Evolutionary conservation across 768 basidiomycete genomes (phyloP).

Genomic region (Lactarius sp.): DNA sequence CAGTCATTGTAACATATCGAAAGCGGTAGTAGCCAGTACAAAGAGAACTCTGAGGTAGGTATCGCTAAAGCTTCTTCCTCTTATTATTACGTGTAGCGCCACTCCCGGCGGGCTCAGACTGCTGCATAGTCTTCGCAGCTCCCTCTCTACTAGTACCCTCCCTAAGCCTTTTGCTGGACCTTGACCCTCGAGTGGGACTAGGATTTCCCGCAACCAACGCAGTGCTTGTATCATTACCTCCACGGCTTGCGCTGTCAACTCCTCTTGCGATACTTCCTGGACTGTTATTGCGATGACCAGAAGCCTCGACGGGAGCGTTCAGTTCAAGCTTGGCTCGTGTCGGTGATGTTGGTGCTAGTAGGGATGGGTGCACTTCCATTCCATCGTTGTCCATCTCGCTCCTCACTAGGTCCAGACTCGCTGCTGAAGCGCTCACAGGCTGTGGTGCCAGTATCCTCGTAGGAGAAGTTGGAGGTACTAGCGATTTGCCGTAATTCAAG

Average conservation of each 20-base stretch:
- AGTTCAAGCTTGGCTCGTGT: constrained; percentile 1
- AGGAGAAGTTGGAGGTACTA: constrained; percentile 12
- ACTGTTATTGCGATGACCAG: background rate
- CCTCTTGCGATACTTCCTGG: background rate
- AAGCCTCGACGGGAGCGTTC: background rate
- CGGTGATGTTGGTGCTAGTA: constrained; percentile 11
- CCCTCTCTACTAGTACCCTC: background rate
- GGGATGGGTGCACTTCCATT: background rate
- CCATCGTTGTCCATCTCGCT: background rate
- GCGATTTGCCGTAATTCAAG: constrained; percentile 9
- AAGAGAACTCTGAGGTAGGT: background rate
- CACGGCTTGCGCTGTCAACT: background rate
- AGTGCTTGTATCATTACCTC: background rate
- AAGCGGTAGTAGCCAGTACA: background rate
- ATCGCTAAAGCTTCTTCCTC: constrained; percentile 6
- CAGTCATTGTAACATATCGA: background rate
- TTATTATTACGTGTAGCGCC: constrained; percentile 7
- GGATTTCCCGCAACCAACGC: background rate
- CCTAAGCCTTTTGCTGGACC: constrained; percentile 14
- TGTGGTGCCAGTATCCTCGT: background rate
- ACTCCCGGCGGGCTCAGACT: background rate
- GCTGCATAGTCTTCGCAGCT: background rate
- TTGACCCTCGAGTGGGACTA: background rate
- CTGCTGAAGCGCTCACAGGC: background rate
- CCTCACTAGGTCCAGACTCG: background rate